These are phyloP conservation scores for Talaromyces sp. DNA, from an alignment of 2,329 filamentous ascomycete species.

Conservation along the genomic window DNA sequence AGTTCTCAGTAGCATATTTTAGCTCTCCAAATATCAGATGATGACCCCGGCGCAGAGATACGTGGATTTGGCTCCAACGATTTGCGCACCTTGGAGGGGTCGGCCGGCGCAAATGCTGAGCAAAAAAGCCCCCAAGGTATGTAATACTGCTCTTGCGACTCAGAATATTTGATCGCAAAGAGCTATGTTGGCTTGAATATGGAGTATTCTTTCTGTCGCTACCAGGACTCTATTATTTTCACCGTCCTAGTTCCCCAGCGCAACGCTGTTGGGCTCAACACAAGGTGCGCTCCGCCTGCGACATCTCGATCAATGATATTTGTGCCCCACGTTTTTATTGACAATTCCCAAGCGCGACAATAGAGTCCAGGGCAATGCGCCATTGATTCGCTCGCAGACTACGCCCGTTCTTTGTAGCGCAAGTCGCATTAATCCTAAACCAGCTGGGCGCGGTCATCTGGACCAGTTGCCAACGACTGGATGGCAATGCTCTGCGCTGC, in stretches of 20 bases:
- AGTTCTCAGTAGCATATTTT: neutral
- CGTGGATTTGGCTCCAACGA: neutral
- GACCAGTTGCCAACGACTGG: neutral
- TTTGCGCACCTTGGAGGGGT: neutral
- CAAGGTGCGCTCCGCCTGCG: neutral
- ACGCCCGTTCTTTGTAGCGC: neutral
- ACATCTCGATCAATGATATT: neutral
- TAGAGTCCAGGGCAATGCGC: neutral
- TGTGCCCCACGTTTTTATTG: neutral
- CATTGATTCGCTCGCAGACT: neutral
- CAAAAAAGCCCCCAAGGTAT: neutral
- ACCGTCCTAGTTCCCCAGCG: neutral
- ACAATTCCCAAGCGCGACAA: neutral
- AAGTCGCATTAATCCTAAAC: slow-evolving; percentile 4
- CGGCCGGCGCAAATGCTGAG: neutral
- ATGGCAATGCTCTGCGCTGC: neutral
- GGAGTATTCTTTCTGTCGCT: neutral
- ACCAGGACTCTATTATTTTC: neutral
- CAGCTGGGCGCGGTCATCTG: slow-evolving; percentile 9
- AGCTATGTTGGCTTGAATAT: neutral
- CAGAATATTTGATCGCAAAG: neutral
- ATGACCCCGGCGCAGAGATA: neutral
- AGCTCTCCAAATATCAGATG: neutral
- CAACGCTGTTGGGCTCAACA: neutral
- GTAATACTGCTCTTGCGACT: neutral